Base-by-base conservation (phyloP, 1,139 yeast genomes). In the Arxiozyma slooffiae region DNA sequence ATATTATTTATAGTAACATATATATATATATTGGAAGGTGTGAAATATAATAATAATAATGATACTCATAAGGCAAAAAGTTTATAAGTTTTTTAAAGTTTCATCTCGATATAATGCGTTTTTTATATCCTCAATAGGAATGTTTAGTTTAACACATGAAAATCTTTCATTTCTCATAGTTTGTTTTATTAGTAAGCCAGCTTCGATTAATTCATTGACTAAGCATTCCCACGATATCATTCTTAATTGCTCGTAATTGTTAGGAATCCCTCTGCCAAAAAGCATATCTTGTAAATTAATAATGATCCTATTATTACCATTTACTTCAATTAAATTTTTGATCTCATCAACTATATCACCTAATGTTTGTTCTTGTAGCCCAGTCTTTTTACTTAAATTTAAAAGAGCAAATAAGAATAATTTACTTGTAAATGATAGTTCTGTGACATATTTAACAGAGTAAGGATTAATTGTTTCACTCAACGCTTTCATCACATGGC, bases 301-400 rank as follows among this genome's bases (percentile, higher is more conserved):
- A 17, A 63, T 55, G 38, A 56, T 62, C 44, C 61, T 62, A 22
- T 66, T 60, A 30, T 60, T 62, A 3, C 70, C 63, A 49, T 69
- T 70, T 21, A 74, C 58, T 26, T 70, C 68, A 7, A 76, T 67
- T 16, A 77, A 59, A 24, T 76, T 74, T 52, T 77, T 79, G 63
- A 87, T 75, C 61, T 90, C 97, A 61, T 86, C 95, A 38, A 86
- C 73, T 1, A 89, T 73, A 55, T 85, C 95, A 23, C 92, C 92
- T 48, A 89, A 63, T 0, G 81, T 64, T 55, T 81, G 81, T 57
- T 87, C 96, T 1, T 84, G 84, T 14, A 79, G 61, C 0, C 94
- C 92, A 0, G 83, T 75, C 47, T 94, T 77, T 49, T 85, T 78
- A 53, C 78, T 77, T 49, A 89, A 71, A 34, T 82, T 71, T 36